Evolutionary conservation across 2,329 filamentous ascomycete species (phyloP), one percentile per base, ranked within the genome.

Genomic region (Alternaria triticina): DNA sequence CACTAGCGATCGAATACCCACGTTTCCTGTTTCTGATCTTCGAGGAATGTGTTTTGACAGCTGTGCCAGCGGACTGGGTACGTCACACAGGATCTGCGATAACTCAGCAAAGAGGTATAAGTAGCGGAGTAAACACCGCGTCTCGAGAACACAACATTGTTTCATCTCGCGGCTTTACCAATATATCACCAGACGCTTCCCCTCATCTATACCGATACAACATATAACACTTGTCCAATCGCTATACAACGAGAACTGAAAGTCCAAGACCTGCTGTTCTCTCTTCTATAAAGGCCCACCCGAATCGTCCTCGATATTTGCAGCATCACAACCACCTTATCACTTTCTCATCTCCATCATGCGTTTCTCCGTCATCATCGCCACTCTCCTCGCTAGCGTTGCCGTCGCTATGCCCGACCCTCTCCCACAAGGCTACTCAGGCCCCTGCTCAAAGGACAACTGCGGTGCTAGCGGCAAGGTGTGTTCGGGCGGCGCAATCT

Each of bases 391-490:
- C 5, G 65, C 65, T 10, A 62, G 61, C 59, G 45, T 72, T 27
- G 69, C 62, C 45, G 36, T 61, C 27, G 72, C 72, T 6, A 63
- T 71, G 57, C 70, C 72, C 28, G 70, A 74, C 30, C 70, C 70
- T n/a, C 43, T 66, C 3, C 68, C 71, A 15, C 70, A 68, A 59
- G 70, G 66, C 45, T 74, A 69, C 54, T 57, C 58, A 0, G 70
- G 70, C 5, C 69, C 71, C n/a, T 71, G 69, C 57, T 33, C 55
- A 8, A 33, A 17, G 28, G 25, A 59, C 25, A 54, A 67, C 46
- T 71, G 69, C 36, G 69, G 69, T 20, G 65, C 52, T 8, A 61
- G 43, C 17, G 58, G 62, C 15, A 12, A 44, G 17, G 40, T 62
- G 11, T 71, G 69, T 12, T 15, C 46, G 17, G 12, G n/a, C 5